phyloP scores from a whole-genome alignment of 1,284 basidiomycete species.

The Somion occarium region DNA sequence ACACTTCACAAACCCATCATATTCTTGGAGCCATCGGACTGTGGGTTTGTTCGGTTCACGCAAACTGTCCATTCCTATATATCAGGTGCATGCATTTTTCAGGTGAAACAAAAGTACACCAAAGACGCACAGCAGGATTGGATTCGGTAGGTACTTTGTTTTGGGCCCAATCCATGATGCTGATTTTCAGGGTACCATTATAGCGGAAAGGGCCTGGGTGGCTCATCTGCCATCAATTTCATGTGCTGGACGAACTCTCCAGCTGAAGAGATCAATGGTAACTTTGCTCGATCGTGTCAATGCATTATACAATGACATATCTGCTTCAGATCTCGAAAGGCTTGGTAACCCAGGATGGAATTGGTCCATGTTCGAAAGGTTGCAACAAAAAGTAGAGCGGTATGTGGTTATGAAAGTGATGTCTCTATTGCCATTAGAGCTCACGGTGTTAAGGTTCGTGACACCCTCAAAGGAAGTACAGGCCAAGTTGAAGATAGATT shows the following conservation, averaged over 20 bases:
- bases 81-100: too few species aligned
- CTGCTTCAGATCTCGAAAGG: conserved; percentile 10
- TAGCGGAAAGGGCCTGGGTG: conserved; percentile 8
- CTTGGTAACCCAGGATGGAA: conserved; percentile 16
- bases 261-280: conserved; percentile 4
- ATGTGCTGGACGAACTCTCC: conserved; percentile 3
- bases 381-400: conserved; percentile 9
- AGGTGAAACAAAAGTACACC: neutral
- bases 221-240: conserved; percentile 7
- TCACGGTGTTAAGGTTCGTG: conserved; percentile 11
- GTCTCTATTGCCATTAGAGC: too few species aligned
- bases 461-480: conserved; percentile 11
- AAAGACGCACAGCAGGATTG: neutral
- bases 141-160: neutral
- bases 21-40: conserved; percentile 25
- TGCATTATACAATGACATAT: neutral
- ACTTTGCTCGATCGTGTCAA: conserved; percentile 6
- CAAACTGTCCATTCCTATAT: too few species aligned
- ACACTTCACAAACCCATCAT: conserved; percentile 24
- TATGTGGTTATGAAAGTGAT: too few species aligned
- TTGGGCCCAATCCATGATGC: too few species aligned
- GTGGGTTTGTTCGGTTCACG: too few species aligned
- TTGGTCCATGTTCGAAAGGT: conserved; percentile 10
- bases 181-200: neutral
- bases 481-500: conserved; percentile 10